Base-by-base conservation (phyloP, 2,329 filamentous ascomycete genomes). In the Davidsoniella eucalypti region DNA sequence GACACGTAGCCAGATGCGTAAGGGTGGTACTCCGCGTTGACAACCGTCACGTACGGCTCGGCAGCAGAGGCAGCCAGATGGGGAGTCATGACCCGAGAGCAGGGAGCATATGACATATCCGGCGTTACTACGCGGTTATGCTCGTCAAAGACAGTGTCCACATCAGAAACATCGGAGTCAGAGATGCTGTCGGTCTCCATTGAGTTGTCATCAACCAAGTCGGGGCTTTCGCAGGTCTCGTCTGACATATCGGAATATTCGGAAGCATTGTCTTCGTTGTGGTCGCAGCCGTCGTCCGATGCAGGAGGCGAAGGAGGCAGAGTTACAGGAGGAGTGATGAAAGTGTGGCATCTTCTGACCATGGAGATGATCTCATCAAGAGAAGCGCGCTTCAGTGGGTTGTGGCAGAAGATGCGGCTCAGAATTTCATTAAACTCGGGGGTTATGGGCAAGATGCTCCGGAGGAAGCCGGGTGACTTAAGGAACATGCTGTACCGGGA, bases 401-500 rank as follows among this genome's bases (percentile, higher is more conserved):
- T 81, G 64, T 80, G 78, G 61, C 90, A 82, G 65, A 98, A 98
- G 59, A 96, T 84, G 60, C 83, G 78, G 57, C 79, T 80, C 59
- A 98, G 69, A 56, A 98, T 93, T 61, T 77, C 72, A 68, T 95
- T 88, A 63, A 96, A 73, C 62, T 95, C 88, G 62, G 85, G 74
- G 51, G 92, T 88, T 60, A 98, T 68, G 18, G 92, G 90, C 52
- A 98, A 75, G 59, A 98, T 98, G 55, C 87, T 84, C 70, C 87
- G 84, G 57, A 98, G 70, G 65, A 96, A 98, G 61, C 83, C 81
- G 54, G 79, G 78, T 61, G 87, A 87, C 69, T 82, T 82, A 58
- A 84, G 76, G 67, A 84, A 96, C 50, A 88, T 88, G 60, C 84
- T 79, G 75, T 96, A 98, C 43, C 92, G 96, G 56, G 87, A 87